Percentiles rank a stretch among this genome's conserved stretches.
Conservation (phyloP, 805 yeast genomes). For the Myxozyma neotropica region DNA sequence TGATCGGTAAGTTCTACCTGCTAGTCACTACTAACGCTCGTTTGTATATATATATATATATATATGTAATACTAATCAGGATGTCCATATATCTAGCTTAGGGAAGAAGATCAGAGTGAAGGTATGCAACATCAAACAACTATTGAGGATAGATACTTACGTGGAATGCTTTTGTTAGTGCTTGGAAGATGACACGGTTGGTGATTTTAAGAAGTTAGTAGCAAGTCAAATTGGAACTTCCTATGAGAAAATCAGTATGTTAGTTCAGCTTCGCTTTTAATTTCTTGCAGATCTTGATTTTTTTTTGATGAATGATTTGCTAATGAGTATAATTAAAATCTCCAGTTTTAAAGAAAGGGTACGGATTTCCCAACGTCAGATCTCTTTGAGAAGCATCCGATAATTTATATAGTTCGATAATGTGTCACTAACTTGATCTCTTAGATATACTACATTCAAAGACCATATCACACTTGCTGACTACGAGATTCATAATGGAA, state of each 20-base stretch:
- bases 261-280: too few relatives aligned
- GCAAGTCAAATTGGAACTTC: constrained; percentile 82
- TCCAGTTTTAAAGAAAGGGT: constrained; percentile 76
- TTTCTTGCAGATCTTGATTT: too few relatives aligned
- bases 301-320: not conserved
- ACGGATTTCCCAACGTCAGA: not conserved
- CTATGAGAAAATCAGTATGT: constrained; percentile 52
- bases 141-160: not conserved
- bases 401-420: too few relatives aligned
- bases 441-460: constrained; percentile 68
- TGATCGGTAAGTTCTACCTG: constrained; percentile 53
- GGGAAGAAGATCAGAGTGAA: constrained; percentile 89
- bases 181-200: constrained; percentile 78
- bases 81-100: constrained; percentile 53
- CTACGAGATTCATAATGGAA: constrained; percentile 90
- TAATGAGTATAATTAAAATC: not conserved
- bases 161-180: constrained; percentile 48
- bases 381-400: too few relatives aligned
- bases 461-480: constrained; percentile 93
- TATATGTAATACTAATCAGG: too few relatives aligned
- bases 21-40: not conserved
- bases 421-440: too few relatives aligned
- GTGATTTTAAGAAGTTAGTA: constrained; percentile 84
- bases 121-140: constrained; percentile 24
- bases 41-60: too few relatives aligned